Percentiles rank a stretch among this genome's conserved stretches.
phyloP scores from a whole-genome alignment of 495 filamentous ascomycete species.

The Hypoxylon subgilvum region DNA sequence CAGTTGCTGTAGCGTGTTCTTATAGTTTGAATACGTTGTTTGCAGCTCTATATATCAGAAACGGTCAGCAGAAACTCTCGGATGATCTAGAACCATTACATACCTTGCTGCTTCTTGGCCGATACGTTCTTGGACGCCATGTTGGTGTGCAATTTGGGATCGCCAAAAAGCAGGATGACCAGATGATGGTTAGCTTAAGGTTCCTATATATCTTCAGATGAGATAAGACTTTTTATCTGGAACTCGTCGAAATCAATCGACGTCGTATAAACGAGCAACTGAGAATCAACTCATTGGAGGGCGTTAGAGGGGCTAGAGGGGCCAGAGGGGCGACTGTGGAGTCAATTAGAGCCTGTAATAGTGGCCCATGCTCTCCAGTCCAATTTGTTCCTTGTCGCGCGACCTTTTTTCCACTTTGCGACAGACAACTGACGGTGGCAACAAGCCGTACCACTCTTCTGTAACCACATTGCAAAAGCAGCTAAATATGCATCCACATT shows the following conservation, averaged over 20 bases:
- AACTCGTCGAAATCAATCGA: conserved; percentile 19
- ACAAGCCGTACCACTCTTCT: neutral
- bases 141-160: neutral
- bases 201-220: too few relatives aligned
- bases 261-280: conserved; percentile 25
- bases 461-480: neutral
- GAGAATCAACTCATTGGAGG: conserved; percentile 34
- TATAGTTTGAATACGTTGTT: conserved; percentile 91
- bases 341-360: conserved; percentile 7
- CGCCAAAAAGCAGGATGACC: neutral
- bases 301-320: conserved; percentile 17
- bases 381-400: conserved; percentile 11
- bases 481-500: conserved; percentile 88
- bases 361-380: conserved; percentile 44
- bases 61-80: conserved; percentile 22
- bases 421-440: neutral
- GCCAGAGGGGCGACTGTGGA: conserved; percentile 34
- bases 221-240: conserved; percentile 9
- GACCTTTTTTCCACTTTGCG: conserved; percentile 19
- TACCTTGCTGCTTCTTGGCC: conserved; percentile 86
- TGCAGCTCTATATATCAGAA: conserved; percentile 76
- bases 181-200: conserved; percentile 28
- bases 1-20: conserved; percentile 90
- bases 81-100: conserved; percentile 19
- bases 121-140: conserved; percentile 53